Conservation (phyloP, 2,329 filamentous ascomycete genomes). For the Claviceps digitariae region DNA sequence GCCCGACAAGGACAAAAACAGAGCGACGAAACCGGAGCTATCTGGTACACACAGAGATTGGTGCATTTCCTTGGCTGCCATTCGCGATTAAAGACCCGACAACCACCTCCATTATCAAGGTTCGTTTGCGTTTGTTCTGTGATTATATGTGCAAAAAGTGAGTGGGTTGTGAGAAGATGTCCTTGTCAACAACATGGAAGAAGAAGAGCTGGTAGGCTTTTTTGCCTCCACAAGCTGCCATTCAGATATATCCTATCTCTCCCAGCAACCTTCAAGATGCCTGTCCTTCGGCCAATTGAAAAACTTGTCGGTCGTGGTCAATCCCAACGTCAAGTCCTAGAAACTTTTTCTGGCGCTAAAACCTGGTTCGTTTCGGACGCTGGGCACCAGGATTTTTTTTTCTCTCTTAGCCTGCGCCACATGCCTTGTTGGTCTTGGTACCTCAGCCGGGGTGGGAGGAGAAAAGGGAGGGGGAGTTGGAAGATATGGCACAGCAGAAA, state of each 20-base stretch:
- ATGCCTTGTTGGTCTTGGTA: neutral
- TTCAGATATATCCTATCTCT: neutral
- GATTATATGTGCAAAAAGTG: neutral
- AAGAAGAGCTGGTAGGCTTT: neutral
- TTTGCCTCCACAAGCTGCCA: neutral
- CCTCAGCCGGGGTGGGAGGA: neutral
- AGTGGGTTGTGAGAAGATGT: neutral
- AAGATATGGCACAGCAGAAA: neutral
- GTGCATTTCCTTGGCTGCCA: neutral
- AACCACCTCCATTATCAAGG: neutral
- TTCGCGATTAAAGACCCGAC: neutral
- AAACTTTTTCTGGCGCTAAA: neutral
- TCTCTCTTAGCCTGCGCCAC: slow-evolving; percentile 2
- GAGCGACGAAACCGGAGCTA: neutral
- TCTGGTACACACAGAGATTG: neutral
- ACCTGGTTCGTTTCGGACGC: slow-evolving; percentile 1
- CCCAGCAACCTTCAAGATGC: neutral
- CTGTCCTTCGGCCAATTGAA: neutral
- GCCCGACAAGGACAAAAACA: neutral
- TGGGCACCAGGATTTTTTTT: neutral
- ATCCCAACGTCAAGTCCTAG: neutral
- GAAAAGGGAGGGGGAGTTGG: no score
- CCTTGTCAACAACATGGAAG: neutral
- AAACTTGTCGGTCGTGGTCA: neutral
- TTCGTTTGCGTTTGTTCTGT: neutral